Base-by-base conservation (phyloP, 306 rosid species). In the Vicia villosa region DNA sequence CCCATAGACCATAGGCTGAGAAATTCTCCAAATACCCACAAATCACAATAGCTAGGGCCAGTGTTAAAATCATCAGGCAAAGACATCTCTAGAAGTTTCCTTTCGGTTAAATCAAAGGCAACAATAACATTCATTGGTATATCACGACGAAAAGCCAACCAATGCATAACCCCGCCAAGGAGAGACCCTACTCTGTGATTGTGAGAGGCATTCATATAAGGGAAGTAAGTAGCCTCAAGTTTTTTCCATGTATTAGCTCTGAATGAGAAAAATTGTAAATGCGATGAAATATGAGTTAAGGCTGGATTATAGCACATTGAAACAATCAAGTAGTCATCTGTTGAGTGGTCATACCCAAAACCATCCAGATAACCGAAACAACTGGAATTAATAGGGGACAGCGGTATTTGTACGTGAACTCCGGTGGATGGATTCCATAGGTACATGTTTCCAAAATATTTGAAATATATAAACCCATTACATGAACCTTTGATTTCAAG, bases 91-190 rank as follows among this genome's bases (percentile, higher is more conserved):
- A 40, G 9, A 0, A 80, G 30, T 10, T 50, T 41, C 68, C 21
- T 70, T 36, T 70, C 30, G 4, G 1, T 12, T 32, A 75, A 54
- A 57, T 75, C 74, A 34, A 70, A 80, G 8, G 66, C 71, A 41
- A 70, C 3, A 51, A 75, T 76, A 36, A 49, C 38, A 40, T 28
- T 9, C 13, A 15, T 15, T 0, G 30, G 4, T 24, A 6, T 10
- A 62, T 52, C 65, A 8, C 6, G 0, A 40, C 17, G 8, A n/a
- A 0, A 2, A 55, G 61, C 20, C 46, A 73, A 17, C 77, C 72
- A 65, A 19, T 65, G 72, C 64, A 74, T 51, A 9, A 28, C 66
- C 20, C 38, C 72, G 2, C 65, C 17, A 0, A 65, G 30, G 66
- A 74, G 9, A 21, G 1, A 6, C 16, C 76, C 68, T 2, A 11